Evolutionary conservation across 2,329 filamentous ascomycete species (phyloP), one percentile per base, ranked within the genome.

Genomic region (Colletotrichum brevisporum): DNA sequence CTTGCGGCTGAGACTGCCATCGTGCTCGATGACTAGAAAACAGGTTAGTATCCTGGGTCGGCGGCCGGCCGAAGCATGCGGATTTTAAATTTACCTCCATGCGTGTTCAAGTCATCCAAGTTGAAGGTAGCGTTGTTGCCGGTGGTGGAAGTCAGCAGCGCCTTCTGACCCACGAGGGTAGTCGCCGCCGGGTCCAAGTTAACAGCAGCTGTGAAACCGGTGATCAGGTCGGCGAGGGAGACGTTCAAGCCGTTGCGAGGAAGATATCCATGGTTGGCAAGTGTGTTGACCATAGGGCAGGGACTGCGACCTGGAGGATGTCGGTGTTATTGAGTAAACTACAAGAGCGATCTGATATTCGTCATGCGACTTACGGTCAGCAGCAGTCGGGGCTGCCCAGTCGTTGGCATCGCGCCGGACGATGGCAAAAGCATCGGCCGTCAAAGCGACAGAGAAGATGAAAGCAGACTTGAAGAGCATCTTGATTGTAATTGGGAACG

Each of bases 11-110:
- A 80, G 69, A 43, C 74, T 76, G 47, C 76, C 77, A 61, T 80
- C 78, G 65, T 79, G 77, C 57, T 80, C 78, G 61, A 80, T 78
- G n/a, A 78, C 76, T 78, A 39, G 18, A 5, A 18, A 12, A 4
- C 10, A 12, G 13, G 5, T 67, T 43, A 60, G 54, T n/a, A 15
- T 10, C 54, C 21, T 5, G 39, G n/a, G 4, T 2, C 21, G 12
- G 41, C 16, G n/a, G 4, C 1, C 21, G 12, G 41, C 16, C 18
- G 4, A 43, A n/a, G 21, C 9, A 12, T 6, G 1, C 13, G 16
- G 18, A 57, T n/a, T 24, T 6, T 4, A 6, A 16, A 53, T 68
- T 68, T 18, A 76, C 70, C 9, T 50, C 70, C 70, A 48, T 77
- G 76, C n/a, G 71, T 72, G 39, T 72, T 66, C 5, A 78, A 61